These are phyloP conservation scores for Alliaria petiolata DNA, from an alignment of 345 rosid genomes.

Conservation along the genomic window DNA sequence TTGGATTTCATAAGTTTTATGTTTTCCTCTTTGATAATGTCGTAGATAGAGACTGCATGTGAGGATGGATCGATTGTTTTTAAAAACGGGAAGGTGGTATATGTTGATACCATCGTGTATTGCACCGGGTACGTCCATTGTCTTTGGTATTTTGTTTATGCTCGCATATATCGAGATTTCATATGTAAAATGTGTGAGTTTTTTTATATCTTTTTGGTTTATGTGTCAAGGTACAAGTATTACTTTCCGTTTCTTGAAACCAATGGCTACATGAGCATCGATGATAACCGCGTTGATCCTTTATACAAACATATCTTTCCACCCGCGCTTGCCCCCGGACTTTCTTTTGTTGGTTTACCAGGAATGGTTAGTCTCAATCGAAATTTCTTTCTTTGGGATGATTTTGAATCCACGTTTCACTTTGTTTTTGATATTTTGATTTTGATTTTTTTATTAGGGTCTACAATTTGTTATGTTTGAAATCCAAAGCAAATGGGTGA, in stretches of 20 bases:
- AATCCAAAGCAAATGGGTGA: slow-evolving; percentile 28
- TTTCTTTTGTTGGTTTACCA: slow-evolving; percentile 77
- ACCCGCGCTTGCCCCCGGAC: slow-evolving; percentile 56
- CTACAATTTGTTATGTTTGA: slow-evolving; percentile 24
- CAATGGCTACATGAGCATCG: slow-evolving; percentile 51
- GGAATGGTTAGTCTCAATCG: slow-evolving; percentile 43
- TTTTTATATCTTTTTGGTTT: not conserved
- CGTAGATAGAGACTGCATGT: slow-evolving; percentile 57
- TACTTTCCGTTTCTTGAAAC: slow-evolving; percentile 76
- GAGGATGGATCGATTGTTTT: slow-evolving; percentile 64
- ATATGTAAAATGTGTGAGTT: not conserved
- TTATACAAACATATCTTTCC: slow-evolving; percentile 75
- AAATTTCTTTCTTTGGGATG: not conserved
- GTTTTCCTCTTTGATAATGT: not conserved
- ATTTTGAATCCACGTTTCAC: not conserved
- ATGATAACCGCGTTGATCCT: slow-evolving; percentile 71
- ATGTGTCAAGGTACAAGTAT: slow-evolving; percentile 61
- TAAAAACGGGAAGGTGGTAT: slow-evolving; percentile 44
- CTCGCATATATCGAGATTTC: too few relatives aligned
- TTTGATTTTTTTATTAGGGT: slow-evolving; percentile 5
- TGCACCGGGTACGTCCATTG: slow-evolving; percentile 61
- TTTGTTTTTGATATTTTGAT: not conserved
- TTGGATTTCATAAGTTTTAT: not conserved
- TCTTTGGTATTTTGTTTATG: not conserved
- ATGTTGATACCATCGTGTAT: slow-evolving; percentile 58